phyloP scores from a whole-genome alignment of 2,329 filamentous ascomycete species.

The Penicillium thymicola region DNA sequence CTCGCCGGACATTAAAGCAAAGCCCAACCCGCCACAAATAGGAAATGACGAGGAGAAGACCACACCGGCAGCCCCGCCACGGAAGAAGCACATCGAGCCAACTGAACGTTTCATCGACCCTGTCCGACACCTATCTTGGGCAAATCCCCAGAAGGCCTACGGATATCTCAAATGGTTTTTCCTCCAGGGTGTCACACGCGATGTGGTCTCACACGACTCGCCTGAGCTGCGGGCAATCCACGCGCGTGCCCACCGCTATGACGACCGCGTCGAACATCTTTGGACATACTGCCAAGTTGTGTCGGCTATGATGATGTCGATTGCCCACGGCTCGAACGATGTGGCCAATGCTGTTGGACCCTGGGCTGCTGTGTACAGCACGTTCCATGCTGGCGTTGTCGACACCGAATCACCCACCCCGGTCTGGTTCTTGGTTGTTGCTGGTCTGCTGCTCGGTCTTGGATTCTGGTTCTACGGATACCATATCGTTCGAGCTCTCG shows the following conservation, averaged over 20 bases:
- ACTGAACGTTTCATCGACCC: constrained; percentile 28
- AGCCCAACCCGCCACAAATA: background rate
- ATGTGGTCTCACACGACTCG: constrained; percentile 42
- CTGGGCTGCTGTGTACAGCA: constrained; percentile 33
- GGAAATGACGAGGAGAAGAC: constrained; percentile 14
- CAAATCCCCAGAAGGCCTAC: constrained; percentile 23
- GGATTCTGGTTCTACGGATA: constrained; percentile 45
- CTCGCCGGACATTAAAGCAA: constrained; percentile 5
- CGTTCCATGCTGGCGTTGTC: constrained; percentile 33
- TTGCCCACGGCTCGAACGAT: constrained; percentile 47
- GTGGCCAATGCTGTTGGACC: constrained; percentile 44
- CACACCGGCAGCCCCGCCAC: constrained; percentile 18
- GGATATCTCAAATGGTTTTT: constrained; percentile 46
- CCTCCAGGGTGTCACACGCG: constrained; percentile 44
- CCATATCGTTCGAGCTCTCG: constrained; percentile 41
- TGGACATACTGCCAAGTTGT: constrained; percentile 46
- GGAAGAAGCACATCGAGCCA: constrained; percentile 19
- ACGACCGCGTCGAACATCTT: constrained; percentile 48
- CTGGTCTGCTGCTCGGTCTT: constrained; percentile 36
- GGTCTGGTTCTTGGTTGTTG: constrained; percentile 39
- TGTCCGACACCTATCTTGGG: constrained; percentile 9
- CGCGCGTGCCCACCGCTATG: constrained; percentile 44
- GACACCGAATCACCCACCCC: constrained; percentile 33
- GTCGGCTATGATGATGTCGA: constrained; percentile 43
- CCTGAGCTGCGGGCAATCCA: constrained; percentile 38